A percentile compares a stretch with the other conserved stretches of the same genome.
phyloP scores from a whole-genome alignment of 2,329 filamentous ascomycete species.

The Annulohypoxylon truncatum region DNA sequence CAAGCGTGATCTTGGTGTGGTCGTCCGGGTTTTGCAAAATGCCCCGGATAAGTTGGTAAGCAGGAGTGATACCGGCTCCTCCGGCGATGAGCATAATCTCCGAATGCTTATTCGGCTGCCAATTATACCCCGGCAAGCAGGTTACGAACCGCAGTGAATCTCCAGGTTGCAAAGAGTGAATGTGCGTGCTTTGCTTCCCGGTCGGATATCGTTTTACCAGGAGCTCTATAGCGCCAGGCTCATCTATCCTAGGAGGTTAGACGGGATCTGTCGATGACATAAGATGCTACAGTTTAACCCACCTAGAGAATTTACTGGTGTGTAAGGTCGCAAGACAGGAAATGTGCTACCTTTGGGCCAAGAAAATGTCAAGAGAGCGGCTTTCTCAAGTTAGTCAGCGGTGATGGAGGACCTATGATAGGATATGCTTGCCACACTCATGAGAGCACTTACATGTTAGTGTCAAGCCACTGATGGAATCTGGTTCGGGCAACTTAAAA shows the following conservation, averaged over 20 bases:
- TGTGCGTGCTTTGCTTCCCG: slow-evolving; percentile 71
- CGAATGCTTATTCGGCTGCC: slow-evolving; percentile 61
- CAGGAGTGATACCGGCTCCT: slow-evolving; percentile 78
- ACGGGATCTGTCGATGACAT: slow-evolving; percentile 5
- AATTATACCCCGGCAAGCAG: slow-evolving; percentile 65
- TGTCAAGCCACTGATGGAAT: slow-evolving; percentile 60
- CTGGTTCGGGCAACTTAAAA: slow-evolving; percentile 64
- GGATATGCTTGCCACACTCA: background rate
- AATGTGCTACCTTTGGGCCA: slow-evolving; percentile 67
- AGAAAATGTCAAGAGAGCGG: slow-evolving; percentile 69
- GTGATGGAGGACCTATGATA: background rate
- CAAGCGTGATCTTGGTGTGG: slow-evolving; percentile 70
- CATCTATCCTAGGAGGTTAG: slow-evolving; percentile 53
- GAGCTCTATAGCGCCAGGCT: slow-evolving; percentile 70
- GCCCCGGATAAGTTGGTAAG: slow-evolving; percentile 72
- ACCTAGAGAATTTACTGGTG: slow-evolving; percentile 68
- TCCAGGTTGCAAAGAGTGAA: slow-evolving; percentile 74
- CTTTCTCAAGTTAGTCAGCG: slow-evolving; percentile 43
- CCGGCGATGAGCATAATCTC: slow-evolving; percentile 75
- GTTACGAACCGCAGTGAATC: slow-evolving; percentile 69
- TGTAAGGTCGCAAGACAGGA: slow-evolving; percentile 74
- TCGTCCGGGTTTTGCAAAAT: slow-evolving; percentile 72
- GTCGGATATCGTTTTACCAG: slow-evolving; percentile 76
- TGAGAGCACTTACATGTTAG: slow-evolving; percentile 57
- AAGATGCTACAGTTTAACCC: slow-evolving; percentile 32